Evolutionary conservation across 2,329 filamentous ascomycete genomes (phyloP), one percentile per base, ranked within the genome.

Genomic region (Exophiala phaeomuriformis): DNA sequence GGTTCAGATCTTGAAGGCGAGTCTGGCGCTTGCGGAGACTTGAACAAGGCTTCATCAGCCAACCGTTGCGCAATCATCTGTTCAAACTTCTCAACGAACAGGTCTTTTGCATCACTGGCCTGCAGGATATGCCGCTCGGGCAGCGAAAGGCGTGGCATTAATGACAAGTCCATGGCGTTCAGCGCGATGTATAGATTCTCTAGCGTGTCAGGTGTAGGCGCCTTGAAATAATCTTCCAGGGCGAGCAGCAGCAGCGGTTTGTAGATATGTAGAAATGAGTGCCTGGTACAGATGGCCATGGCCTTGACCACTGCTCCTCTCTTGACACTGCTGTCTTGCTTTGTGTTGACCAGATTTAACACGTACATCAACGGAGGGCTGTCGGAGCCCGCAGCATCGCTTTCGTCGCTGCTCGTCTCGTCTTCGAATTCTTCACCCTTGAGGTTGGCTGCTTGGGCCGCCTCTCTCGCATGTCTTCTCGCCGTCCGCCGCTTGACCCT

Each of bases 201-300:
- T 47, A 98, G 76, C 0, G 93, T 98, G 68, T 95, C 90, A 3
- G 88, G 83, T 33, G 87, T 84, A 0, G 93, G 93, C 0, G 85
- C 84, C 66, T 95, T 93, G 72, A 97, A 98, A 69, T 98, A 98
- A 67, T 97, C 91, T 65, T 98, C 91, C 49, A 98, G 76, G 0
- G 93, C 93, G 41, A 98, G 74, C 36, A 98, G 76, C 48, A 98
- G 77, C 37, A 98, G 77, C 30, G 93, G 93, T 87, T 98, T 98
- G 75, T 98, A 98, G 60, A 98, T 98, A 71, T 98, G 93, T 62
- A 98, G 74, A 71, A 98, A 98, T 2, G 93, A 90, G 75, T 98
- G 93, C 41, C 93, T 79, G 5, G 93, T 98, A 75, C 93, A 98
- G 63, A 98, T 96, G 31, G 93, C 93, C 93, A 98, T 98, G 40